phyloP scores from a whole-genome alignment of 306 rosid genomes.

The Sesbania bispinosa region DNA sequence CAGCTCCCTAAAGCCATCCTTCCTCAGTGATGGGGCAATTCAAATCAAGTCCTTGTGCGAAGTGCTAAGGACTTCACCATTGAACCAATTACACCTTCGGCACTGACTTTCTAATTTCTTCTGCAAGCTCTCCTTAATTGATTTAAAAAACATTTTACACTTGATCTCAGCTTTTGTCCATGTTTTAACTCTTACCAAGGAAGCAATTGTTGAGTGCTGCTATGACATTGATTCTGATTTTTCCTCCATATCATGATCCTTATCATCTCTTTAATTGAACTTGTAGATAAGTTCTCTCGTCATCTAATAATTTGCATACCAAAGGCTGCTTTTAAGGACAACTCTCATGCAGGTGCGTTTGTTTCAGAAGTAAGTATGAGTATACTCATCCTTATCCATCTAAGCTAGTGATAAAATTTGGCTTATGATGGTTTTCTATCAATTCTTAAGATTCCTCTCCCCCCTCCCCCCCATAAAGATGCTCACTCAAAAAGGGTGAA shows the following conservation, averaged over 20 bases:
- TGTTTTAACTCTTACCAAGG: neutral
- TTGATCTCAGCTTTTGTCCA: neutral
- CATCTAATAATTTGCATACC: slow-evolving; percentile 77
- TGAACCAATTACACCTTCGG: neutral
- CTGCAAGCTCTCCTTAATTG: slow-evolving; percentile 4
- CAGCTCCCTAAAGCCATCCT: neutral
- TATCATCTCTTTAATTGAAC: slow-evolving; percentile 18
- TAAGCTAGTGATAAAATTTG: slow-evolving; percentile 3
- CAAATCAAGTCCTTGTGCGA: neutral
- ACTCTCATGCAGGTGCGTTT: slow-evolving; percentile 89
- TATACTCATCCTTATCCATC: slow-evolving; percentile 1
- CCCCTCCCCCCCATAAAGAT: no score
- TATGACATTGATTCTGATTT: neutral
- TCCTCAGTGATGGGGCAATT: slow-evolving; percentile 10
- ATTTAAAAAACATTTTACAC: neutral
- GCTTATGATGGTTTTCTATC: neutral
- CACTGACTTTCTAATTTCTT: slow-evolving; percentile 1
- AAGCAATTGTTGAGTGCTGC: neutral
- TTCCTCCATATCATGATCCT: slow-evolving; percentile 15
- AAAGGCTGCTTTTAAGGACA: slow-evolving; percentile 82
- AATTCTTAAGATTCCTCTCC: slow-evolving; percentile 9
- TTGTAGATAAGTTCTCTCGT: slow-evolving; percentile 89
- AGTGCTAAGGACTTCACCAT: neutral
- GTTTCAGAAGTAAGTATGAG: slow-evolving; percentile 77
- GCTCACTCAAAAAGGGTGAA: neutral